phyloP scores from a whole-genome alignment of 129 eudicot genomes.

The Cynara cardunculus region DNA sequence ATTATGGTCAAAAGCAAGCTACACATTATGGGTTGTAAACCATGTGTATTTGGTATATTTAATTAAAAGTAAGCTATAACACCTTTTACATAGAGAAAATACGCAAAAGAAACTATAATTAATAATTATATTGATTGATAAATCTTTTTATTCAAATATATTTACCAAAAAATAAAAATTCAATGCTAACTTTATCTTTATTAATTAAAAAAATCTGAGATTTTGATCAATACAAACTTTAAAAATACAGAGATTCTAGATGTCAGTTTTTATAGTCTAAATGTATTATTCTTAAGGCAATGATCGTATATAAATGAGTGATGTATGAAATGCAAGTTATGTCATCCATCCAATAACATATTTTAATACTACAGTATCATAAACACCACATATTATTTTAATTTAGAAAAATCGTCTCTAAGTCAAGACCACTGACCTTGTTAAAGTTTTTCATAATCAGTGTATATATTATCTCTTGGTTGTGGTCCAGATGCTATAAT shows the following conservation, averaged over 20 bases:
- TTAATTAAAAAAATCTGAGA: too few species aligned
- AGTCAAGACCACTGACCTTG: background rate
- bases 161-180: too few species aligned
- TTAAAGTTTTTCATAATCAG: background rate
- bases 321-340: background rate
- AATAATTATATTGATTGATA: too few species aligned
- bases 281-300: background rate
- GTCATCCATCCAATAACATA: constrained; percentile 1
- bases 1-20: background rate
- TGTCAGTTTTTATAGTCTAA: background rate
- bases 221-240: background rate
- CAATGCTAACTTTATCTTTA: background rate
- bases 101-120: too few species aligned
- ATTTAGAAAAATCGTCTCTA: background rate
- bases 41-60: background rate
- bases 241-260: background rate
- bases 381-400: constrained; percentile 1
- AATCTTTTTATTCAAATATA: too few species aligned
- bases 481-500: too few species aligned
- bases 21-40: constrained; percentile 2
- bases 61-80: background rate
- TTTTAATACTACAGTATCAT: background rate
- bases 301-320: background rate
- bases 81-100: background rate
- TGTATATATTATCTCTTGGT: background rate